phyloP scores from a whole-genome alignment of 352 stramenopile genomes.

The Blastocystis sp. region DNA sequence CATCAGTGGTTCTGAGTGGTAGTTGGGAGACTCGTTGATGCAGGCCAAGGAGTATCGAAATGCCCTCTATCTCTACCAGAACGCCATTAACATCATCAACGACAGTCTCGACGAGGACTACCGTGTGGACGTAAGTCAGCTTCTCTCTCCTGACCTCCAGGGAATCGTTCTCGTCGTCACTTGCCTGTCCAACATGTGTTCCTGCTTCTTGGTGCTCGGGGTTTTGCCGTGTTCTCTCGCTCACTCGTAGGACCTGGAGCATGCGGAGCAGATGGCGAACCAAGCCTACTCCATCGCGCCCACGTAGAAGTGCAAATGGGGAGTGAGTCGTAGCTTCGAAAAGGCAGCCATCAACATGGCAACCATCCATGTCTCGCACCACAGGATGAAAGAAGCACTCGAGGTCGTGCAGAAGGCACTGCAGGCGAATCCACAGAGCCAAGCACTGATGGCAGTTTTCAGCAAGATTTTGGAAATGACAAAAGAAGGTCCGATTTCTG shows the following conservation, averaged over 20 bases:
- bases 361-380: background rate
- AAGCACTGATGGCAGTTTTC: background rate
- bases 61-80: slow-evolving; percentile 1
- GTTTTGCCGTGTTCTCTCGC: background rate
- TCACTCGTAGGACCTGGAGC: background rate
- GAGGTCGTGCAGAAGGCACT: background rate
- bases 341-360: slow-evolving; percentile 12
- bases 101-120: background rate
- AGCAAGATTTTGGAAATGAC: slow-evolving; percentile 31
- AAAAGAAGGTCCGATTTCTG: background rate
- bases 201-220: slow-evolving; percentile 3
- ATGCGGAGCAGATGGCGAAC: slow-evolving; percentile 14
- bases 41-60: background rate
- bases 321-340: background rate
- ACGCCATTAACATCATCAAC: background rate
- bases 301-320: background rate
- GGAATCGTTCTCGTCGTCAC: background rate
- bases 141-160: background rate
- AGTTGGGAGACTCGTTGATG: background rate
- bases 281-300: slow-evolving; percentile 1
- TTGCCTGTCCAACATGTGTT: background rate
- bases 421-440: background rate
- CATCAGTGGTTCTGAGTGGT: background rate
- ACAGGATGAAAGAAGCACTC: background rate
- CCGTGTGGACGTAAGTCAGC: background rate